Percentiles rank a stretch among this genome's conserved stretches.
phyloP scores from a whole-genome alignment of 345 rosid species.

The Fremontodendron californicum region DNA sequence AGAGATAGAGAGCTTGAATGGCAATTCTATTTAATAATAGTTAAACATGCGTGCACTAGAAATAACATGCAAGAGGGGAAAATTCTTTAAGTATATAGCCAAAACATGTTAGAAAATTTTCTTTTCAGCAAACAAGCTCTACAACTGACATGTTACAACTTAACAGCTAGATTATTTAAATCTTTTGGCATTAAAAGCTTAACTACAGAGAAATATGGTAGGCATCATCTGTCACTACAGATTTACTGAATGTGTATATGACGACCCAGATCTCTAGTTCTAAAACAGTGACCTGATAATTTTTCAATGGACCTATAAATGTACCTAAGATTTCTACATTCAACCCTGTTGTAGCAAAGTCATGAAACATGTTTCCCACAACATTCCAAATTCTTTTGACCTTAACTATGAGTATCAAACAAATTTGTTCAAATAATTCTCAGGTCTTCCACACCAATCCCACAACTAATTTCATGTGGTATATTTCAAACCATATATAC shows the following conservation, averaged over 20 bases:
- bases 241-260: too few species aligned
- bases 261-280: too few species aligned
- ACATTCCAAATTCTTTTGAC: neutral
- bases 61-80: neutral
- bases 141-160: neutral
- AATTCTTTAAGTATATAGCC: neutral
- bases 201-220: neutral
- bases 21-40: neutral
- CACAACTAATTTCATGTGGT: neutral
- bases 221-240: too few species aligned
- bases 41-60: neutral
- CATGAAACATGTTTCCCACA: neutral
- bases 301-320: too few species aligned
- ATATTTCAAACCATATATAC: neutral
- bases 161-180: neutral
- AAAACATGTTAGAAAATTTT: neutral
- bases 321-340: neutral
- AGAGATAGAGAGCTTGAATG: neutral
- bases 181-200: neutral
- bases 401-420: neutral
- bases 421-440: neutral
- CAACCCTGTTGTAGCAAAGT: neutral
- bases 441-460: neutral
- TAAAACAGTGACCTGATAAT: too few species aligned
- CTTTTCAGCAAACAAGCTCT: neutral